phyloP scores from a whole-genome alignment of 192 early-diverging fungal species.

The Linnemannia hyalina region DNA sequence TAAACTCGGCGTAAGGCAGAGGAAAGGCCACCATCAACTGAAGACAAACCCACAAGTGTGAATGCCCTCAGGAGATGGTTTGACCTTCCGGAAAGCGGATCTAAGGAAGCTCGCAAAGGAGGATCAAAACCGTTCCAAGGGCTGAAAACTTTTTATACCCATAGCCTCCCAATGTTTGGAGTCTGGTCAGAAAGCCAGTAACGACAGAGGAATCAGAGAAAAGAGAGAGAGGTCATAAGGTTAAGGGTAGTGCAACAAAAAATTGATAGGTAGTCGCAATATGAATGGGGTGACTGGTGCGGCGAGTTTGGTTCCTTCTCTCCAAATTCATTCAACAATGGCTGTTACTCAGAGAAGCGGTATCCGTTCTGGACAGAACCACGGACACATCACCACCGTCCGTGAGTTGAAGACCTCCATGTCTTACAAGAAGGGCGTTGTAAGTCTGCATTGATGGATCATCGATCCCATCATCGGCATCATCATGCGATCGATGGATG shows the following conservation, averaged over 20 bases:
- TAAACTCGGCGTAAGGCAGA: conserved; percentile 59
- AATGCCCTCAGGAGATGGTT: not conserved
- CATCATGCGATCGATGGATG: conserved; percentile 22
- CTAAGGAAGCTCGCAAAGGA: conserved; percentile 57
- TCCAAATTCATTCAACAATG: conserved; percentile 46
- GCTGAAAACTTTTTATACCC: conserved; percentile 26
- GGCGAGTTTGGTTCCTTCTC: conserved; percentile 30
- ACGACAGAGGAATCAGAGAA: not conserved
- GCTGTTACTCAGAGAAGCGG: conserved; percentile 81
- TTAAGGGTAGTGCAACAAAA: not conserved
- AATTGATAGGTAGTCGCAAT: too few relatives aligned
- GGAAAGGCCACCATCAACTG: conserved; percentile 12
- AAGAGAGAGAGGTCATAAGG: too few relatives aligned
- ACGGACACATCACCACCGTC: conserved; percentile 90
- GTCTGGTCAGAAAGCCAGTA: not conserved
- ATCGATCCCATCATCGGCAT: not conserved
- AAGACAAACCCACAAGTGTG: not conserved
- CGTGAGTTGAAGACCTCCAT: conserved; percentile 78
- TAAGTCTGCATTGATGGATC: conserved; percentile 52
- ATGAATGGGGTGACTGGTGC: not conserved
- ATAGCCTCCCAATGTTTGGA: not conserved
- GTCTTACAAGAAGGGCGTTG: conserved; percentile 86
- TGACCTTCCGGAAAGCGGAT: conserved; percentile 29
- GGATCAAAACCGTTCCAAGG: conserved; percentile 10
- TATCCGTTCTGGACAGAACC: conserved; percentile 91